Base-by-base conservation (phyloP, 2,329 filamentous ascomycete species). In the Daldinia sp. region DNA sequence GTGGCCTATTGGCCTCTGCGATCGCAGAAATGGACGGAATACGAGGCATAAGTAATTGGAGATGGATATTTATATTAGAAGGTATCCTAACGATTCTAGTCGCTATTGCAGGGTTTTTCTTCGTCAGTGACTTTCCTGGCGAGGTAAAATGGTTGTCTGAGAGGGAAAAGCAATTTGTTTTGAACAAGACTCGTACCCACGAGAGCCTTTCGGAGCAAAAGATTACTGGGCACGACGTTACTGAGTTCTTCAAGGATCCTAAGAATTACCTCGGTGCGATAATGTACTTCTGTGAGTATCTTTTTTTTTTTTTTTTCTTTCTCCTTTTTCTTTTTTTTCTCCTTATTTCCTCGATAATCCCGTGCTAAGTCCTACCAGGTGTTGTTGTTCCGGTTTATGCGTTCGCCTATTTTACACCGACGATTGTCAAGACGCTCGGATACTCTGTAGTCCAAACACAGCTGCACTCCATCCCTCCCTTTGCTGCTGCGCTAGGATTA, bases 51-150 rank as follows among this genome's bases (percentile, higher is more conserved):
- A 77, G 76, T 21, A 82, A 78, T 32, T 90, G 88, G 88, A 80
- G 85, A 63, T 90, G 88, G 78, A 81, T 90, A 3, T 90, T 90
- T 72, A 83, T 90, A 58, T 78, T 90, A 51, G 80, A 78, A 60
- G 70, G 78, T 13, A 70, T 75, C 17, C 58, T 71, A 17, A 68
- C 74, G 35, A 58, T 77, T 51, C 53, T 76, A 25, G 68, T 74
- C n/a, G 70, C 71, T 29, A 17, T 77, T 52, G 67, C 74, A 50
- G 75, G 71, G 62, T 75, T 72, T 67, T 73, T 68, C 60, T 61
- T 23, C 49, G 35, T 71, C 10, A 65, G 58, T 8, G 69, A 73
- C 19, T 66, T 74, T 29, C 68, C 67, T 0, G 43, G 32, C 9
- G 61, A 69, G 11, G 61, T 58, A 2, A 63, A 29, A 27, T 75